phyloP scores from a whole-genome alignment of 768 basidiomycete genomes.

The Naganishia onofrii region DNA sequence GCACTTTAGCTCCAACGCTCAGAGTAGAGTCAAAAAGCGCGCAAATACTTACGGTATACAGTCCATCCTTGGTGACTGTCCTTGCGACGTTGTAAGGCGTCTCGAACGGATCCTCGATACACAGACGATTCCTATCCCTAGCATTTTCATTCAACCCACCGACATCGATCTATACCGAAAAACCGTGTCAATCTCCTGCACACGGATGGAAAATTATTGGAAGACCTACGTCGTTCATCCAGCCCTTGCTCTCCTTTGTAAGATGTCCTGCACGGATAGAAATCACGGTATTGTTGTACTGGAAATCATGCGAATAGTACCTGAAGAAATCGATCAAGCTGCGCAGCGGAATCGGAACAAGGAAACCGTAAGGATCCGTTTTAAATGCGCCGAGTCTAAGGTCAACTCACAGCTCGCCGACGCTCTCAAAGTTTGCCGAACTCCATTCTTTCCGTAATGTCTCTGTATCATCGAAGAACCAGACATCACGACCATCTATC shows the following conservation, averaged over 20 bases:
- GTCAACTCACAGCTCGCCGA: conserved; percentile 78
- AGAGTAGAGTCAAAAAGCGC: neutral
- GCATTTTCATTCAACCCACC: conserved; percentile 53
- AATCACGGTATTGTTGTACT: conserved; percentile 83
- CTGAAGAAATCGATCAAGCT: conserved; percentile 97
- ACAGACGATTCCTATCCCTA: conserved; percentile 87
- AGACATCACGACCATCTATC: conserved; percentile 68
- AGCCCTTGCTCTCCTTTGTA: conserved; percentile 88
- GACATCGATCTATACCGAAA: conserved; percentile 49
- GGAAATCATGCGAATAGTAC: conserved; percentile 90
- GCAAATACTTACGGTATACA: conserved; percentile 70
- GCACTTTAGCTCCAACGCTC: neutral
- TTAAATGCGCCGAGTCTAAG: too few species aligned
- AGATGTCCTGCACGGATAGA: conserved; percentile 84
- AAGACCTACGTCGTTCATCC: conserved; percentile 81
- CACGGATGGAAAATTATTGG: neutral
- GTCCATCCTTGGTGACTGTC: conserved; percentile 92
- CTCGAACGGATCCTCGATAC: conserved; percentile 99
- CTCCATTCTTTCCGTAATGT: conserved; percentile 86
- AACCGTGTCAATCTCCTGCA: neutral
- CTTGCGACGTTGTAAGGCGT: conserved; percentile 92
- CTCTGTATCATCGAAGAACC: conserved; percentile 98
- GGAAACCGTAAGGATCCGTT: too few species aligned
- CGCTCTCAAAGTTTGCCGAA: conserved; percentile 85
- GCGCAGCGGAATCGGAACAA: too few species aligned